Conservation (phyloP, 139 green algal species). For the Micromonas pusilla region DNA sequence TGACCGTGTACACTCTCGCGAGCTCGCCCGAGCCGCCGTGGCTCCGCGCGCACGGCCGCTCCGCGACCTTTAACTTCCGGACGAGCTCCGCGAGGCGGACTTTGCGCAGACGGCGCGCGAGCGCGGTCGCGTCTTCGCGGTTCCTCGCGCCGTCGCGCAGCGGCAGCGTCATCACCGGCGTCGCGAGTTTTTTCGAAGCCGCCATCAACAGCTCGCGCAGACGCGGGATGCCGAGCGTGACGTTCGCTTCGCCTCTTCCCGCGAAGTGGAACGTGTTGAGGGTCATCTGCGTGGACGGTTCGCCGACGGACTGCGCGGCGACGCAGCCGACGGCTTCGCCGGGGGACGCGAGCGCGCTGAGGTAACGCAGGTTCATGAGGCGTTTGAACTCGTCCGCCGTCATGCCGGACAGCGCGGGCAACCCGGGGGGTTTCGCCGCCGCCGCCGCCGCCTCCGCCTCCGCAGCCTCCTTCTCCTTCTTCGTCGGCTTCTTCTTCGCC, state of each 20-base stretch:
- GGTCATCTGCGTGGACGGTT: slow-evolving; percentile 78
- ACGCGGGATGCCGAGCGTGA: slow-evolving; percentile 93
- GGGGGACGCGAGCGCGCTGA: slow-evolving; percentile 50
- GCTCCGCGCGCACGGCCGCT: background rate
- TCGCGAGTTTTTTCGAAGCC: slow-evolving; percentile 71
- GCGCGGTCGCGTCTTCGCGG: slow-evolving; percentile 37
- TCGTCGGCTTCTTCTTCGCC: slow-evolving; percentile 15
- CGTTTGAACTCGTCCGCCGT: slow-evolving; percentile 23
- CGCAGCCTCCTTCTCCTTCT: slow-evolving; percentile 4
- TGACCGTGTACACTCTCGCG: slow-evolving; percentile 14
- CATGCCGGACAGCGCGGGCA: background rate
- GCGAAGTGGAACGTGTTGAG: slow-evolving; percentile 79
- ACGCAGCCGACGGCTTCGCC: slow-evolving; percentile 92
- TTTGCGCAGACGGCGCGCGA: slow-evolving; percentile 65
- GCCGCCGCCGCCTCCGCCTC: background rate
- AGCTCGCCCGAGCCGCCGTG: background rate
- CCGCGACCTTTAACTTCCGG: background rate
- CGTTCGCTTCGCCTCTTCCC: slow-evolving; percentile 89
- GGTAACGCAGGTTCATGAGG: slow-evolving; percentile 85
- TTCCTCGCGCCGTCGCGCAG: slow-evolving; percentile 40
- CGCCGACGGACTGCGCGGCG: slow-evolving; percentile 86
- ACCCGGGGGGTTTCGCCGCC: too few relatives aligned
- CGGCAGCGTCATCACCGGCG: slow-evolving; percentile 87
- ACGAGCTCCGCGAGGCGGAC: slow-evolving; percentile 26
- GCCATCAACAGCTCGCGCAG: slow-evolving; percentile 97